Conservation (phyloP, 208 protist genomes). For the Leishmania amazonensis region DNA sequence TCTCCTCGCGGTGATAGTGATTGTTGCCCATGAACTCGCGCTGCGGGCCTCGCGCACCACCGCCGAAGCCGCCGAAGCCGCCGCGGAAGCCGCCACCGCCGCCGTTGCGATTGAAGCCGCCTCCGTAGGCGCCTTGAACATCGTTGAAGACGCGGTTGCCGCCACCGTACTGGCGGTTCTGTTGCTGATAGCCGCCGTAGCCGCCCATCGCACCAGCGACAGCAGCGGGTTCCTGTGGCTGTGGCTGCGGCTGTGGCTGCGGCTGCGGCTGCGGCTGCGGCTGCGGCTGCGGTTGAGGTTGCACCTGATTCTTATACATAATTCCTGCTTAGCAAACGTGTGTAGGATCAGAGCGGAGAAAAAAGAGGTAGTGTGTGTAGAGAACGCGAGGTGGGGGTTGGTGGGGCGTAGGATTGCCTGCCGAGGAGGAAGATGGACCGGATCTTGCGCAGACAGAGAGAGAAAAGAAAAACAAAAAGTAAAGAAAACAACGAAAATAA, state of each 20-base stretch:
- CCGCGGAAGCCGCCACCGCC: constrained; percentile 39
- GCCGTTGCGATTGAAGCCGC: constrained; percentile 28
- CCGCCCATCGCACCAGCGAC: constrained; percentile 10
- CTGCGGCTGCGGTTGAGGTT: constrained; percentile 2
- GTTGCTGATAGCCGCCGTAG: constrained; percentile 32
- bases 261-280: constrained; percentile 6
- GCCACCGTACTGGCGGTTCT: constrained; percentile 20
- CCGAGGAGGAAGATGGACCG: not conserved
- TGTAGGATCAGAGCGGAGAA: constrained; percentile 27
- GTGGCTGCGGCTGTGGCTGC: constrained; percentile 5
- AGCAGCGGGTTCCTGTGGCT: not conserved
- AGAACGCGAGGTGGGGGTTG: not conserved
- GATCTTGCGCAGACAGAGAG: not conserved
- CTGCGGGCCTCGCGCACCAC: constrained; percentile 19
- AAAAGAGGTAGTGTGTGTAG: not conserved
- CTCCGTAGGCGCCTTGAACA: not conserved
- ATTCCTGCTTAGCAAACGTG: constrained; percentile 5
- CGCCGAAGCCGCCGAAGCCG: constrained; percentile 35
- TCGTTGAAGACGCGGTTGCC: constrained; percentile 28
- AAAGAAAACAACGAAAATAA: constrained; percentile 5
- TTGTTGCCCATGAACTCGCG: constrained; percentile 42
- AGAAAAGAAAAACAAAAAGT: not conserved
- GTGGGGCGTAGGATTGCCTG: not conserved
- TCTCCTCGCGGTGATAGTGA: constrained; percentile 86
- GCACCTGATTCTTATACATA: constrained; percentile 18